Base-by-base conservation (phyloP, 2,329 filamentous ascomycete species). In the Aureobasidium leucospermi region DNA sequence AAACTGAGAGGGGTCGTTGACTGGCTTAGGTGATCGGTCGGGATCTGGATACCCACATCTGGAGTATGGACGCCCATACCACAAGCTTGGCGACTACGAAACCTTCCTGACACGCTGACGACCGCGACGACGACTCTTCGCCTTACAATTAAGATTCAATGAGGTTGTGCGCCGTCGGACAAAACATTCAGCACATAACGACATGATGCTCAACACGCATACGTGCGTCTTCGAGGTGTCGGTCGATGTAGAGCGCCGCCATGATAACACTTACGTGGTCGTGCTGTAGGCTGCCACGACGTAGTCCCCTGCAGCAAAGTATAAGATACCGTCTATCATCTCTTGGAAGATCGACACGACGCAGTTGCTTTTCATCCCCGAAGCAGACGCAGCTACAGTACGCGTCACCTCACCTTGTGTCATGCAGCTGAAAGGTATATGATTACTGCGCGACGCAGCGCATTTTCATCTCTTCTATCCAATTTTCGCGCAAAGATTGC, bases 331-430 rank as follows among this genome's bases (percentile, higher is more conserved):
- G 38, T 42, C 29, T 23, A 55, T 55, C 23, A 42, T 19, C 11
- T 31, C 39, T 43, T 55, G 51, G 51, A 28, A 19, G 51, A 55
- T 55, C 51, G 51, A 43, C 51, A 55, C 39, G 51, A 43, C 51
- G 10, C 31, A 19, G 29, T 55, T 55, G 38, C 51, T 55, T 55
- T 29, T 55, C 36, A 28, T 19, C 28, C 5, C n/a, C 34, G 13
- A 6, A 43, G 51, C 28, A 31, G 10, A 42, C n/a, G 16, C 28
- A 11, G 38, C 51, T n/a, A 34, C 28, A 42, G 38, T 43, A 55
- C 51, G 51, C 51, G 51, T 55, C 51, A 55, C 39, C 16, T 45
- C 42, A 45, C 16, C 42, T 28, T 23, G 6, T 45, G 16, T 9
- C n/a, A 45, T 19, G 19, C 11, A 42, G 11, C 42, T 28, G 16